Evolutionary conservation across 2,329 filamentous ascomycete species (phyloP).

Genomic region (Cryoendolithus antarcticus): DNA sequence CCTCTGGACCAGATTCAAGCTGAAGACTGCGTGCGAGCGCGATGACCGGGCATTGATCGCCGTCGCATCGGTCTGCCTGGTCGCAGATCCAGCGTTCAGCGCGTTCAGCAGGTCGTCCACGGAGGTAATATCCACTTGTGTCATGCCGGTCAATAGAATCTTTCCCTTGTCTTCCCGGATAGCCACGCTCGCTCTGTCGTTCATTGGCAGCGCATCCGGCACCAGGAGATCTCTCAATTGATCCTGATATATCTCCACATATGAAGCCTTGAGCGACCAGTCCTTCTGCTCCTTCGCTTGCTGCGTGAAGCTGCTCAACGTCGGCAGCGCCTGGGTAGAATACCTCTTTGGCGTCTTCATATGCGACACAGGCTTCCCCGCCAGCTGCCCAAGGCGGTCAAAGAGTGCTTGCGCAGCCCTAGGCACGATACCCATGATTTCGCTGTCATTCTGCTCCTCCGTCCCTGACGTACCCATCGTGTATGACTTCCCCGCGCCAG

Average conservation of each 20-base stretch:
- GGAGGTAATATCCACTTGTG: slow-evolving; percentile 77
- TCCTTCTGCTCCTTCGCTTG: slow-evolving; percentile 17
- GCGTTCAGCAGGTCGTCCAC: slow-evolving; percentile 83
- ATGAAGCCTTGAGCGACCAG: slow-evolving; percentile 83
- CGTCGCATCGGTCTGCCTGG: slow-evolving; percentile 92
- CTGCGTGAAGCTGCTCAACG: slow-evolving; percentile 22
- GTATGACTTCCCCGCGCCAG: slow-evolving; percentile 93
- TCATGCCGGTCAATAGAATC: slow-evolving; percentile 83
- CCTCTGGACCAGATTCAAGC: slow-evolving; percentile 80
- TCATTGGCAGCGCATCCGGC: slow-evolving; percentile 54
- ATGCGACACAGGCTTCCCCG: slow-evolving; percentile 49
- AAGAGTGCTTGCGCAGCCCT: slow-evolving; percentile 79
- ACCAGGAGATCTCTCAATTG: slow-evolving; percentile 81
- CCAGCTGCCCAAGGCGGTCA: slow-evolving; percentile 64
- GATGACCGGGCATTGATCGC: slow-evolving; percentile 97
- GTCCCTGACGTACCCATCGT: slow-evolving; percentile 96
- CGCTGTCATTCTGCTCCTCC: slow-evolving; percentile 38
- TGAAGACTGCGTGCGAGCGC: slow-evolving; percentile 94
- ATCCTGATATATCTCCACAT: slow-evolving; percentile 82
- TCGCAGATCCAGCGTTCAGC: slow-evolving; percentile 81
- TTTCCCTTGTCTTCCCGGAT: slow-evolving; percentile 96
- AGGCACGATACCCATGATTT: slow-evolving; percentile 73
- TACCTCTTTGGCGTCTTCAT: slow-evolving; percentile 71
- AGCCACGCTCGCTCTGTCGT: slow-evolving; percentile 67
- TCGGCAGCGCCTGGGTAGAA: slow-evolving; percentile 45